phyloP scores from a whole-genome alignment of 345 rosid genomes.

The Schrenkiella parvula region DNA sequence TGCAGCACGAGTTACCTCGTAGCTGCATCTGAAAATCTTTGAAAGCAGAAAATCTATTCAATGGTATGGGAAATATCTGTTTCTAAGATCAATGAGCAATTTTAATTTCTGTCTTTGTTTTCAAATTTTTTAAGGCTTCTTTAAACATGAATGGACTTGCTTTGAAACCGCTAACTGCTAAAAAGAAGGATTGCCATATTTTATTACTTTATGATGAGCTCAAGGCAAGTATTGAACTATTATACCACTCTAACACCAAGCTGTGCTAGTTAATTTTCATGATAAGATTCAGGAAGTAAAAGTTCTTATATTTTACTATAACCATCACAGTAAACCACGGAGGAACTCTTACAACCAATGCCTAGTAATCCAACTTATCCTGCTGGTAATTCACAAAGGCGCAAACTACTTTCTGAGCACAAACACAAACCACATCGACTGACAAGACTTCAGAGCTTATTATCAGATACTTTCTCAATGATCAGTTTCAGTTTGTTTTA shows the following conservation, averaged over 20 bases:
- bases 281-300: neutral
- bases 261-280: neutral
- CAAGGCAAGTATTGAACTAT: neutral
- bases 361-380: neutral
- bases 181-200: neutral
- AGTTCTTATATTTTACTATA: neutral
- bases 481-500: slow-evolving; percentile 47
- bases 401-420: neutral
- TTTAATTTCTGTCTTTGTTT: too few species aligned
- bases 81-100: neutral
- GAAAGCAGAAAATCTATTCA: neutral
- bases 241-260: neutral
- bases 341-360: neutral
- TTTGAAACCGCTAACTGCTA: too few species aligned
- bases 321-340: neutral
- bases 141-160: too few species aligned
- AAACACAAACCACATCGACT: neutral
- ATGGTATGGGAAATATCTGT: neutral
- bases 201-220: neutral
- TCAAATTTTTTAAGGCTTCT: too few species aligned
- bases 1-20: neutral
- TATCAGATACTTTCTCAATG: neutral
- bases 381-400: neutral
- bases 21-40: slow-evolving; percentile 1
- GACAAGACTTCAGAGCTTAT: neutral